Evolutionary conservation across 306 rosid species (phyloP).

Genomic region (Fragaria iinumae): DNA sequence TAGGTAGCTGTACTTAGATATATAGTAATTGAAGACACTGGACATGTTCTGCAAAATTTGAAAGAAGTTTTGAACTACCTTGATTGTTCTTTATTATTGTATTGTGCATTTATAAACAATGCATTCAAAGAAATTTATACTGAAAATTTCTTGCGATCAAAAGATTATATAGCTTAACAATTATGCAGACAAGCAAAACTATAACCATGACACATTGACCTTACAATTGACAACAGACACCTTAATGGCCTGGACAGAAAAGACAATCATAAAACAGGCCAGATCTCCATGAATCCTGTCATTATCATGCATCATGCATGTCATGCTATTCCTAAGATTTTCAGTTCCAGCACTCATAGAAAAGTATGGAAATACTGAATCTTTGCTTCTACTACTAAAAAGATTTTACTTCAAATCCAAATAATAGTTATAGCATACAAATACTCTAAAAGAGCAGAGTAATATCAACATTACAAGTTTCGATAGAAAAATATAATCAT

Average conservation of each 20-base stretch:
- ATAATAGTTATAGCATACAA: not conserved
- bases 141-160: not conserved
- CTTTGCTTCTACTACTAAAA: not conserved
- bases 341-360: not conserved
- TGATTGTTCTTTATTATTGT: not conserved
- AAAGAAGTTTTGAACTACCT: not conserved
- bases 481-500: not conserved
- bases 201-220: not conserved
- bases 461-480: not conserved
- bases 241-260: not conserved
- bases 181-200: not conserved
- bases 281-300: not conserved
- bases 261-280: not conserved
- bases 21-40: conserved; percentile 19
- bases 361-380: not conserved
- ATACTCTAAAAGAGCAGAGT: not conserved
- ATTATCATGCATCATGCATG: conserved; percentile 5
- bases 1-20: not conserved
- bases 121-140: not conserved
- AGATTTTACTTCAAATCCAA: not conserved
- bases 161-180: not conserved
- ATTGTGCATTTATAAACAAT: not conserved
- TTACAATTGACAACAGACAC: conserved; percentile 3
- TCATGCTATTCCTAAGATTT: conserved; percentile 4
- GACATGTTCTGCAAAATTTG: not conserved